These are phyloP conservation scores for Termitomyces sp. DNA, from an alignment of 768 basidiomycete genomes.

Conservation along the genomic window DNA sequence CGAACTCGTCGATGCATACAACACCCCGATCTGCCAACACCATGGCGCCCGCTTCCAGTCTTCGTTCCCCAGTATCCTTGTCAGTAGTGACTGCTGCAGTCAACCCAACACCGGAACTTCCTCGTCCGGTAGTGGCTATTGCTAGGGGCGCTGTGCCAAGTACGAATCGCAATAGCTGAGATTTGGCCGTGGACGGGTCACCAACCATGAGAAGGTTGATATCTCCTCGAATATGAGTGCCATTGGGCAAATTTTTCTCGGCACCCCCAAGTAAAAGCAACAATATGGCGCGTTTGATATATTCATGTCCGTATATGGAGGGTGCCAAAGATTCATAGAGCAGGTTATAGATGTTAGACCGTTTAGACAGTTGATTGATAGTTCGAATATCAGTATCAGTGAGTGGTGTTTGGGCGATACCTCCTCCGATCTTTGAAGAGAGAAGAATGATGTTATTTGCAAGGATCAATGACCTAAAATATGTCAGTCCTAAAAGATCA, in stretches of 20 bases:
- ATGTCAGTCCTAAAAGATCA: constrained; percentile 12
- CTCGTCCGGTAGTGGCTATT: constrained; percentile 97
- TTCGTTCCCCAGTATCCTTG: constrained; percentile 94
- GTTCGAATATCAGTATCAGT: constrained; percentile 93
- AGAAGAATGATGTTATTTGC: constrained; percentile 95
- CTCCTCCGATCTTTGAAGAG: constrained; percentile 92
- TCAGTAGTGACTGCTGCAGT: constrained; percentile 99
- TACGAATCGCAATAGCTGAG: constrained; percentile 93
- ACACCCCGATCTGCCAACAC: constrained; percentile 98
- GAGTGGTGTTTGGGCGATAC: constrained; percentile 88
- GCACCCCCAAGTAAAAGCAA: constrained; percentile 93
- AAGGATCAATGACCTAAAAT: constrained; percentile 78
- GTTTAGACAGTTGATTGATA: constrained; percentile 92
- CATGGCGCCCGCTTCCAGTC: constrained; percentile 99
- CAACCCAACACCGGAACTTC: constrained; percentile 97
- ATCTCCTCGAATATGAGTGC: constrained; percentile 98
- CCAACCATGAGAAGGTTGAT: constrained; percentile 99
- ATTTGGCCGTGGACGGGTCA: constrained; percentile 98
- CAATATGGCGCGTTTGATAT: constrained; percentile 92
- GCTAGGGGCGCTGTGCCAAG: constrained; percentile 94
- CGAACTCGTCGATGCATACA: constrained; percentile 99
- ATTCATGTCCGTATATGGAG: constrained; percentile 94
- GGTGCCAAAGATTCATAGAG: constrained; percentile 95
- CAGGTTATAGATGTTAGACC: constrained; percentile 80
- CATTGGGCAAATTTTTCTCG: constrained; percentile 96